Evolutionary conservation across 495 filamentous ascomycete species (phyloP), one percentile per base, ranked within the genome.

Genomic region (Penicillium daleae): DNA sequence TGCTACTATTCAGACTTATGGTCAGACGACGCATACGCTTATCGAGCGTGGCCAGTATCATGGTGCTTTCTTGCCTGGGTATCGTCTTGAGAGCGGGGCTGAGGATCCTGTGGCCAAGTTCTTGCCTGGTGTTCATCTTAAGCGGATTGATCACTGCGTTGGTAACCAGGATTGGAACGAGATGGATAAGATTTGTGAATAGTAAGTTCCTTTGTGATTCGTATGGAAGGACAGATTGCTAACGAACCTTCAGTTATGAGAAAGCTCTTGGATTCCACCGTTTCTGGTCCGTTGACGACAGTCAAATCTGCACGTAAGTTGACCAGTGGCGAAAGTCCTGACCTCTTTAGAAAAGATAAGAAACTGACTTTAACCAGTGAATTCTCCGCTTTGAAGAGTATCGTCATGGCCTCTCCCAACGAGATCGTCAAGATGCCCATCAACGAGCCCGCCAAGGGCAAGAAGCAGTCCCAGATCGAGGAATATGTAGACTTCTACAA

Each of bases 281-380:
- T 44, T 97, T 97, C 85, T 97, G 93, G 92, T 89, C 85, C 37
- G 92, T 96, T 33, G 93, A 97, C 72, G 93, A 97, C 76, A 88
- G 81, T 61, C 82, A 92, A 63, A 90, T 97, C 71, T 90, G 85
- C 82, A 96, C 92, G 70, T 82, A 71, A 63, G 78, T 77, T 26
- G 39, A 24, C 21, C 12, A 13, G 0, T 17, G 1, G 2, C 27
- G 4, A 19, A n/a, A 6, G 6, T 51, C 9, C 1, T 31, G 4
- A 31, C 1, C 46, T 19, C 6, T 2, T 27, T 6, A 6, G 19
- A 9, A 3, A 0, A 24, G 60, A 37, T 26, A 52, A 56, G n/a
- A 62, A 21, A 3, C 21, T 40, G 22, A 44, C 64, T n/a, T 15
- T 26, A 46, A 35, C 51, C 21, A 82, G 79, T 40, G 92, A 95